A percentile compares a stretch with the other conserved stretches of the same genome.
phyloP scores from a whole-genome alignment of 768 basidiomycete species.

The Tulasnella calospora region DNA sequence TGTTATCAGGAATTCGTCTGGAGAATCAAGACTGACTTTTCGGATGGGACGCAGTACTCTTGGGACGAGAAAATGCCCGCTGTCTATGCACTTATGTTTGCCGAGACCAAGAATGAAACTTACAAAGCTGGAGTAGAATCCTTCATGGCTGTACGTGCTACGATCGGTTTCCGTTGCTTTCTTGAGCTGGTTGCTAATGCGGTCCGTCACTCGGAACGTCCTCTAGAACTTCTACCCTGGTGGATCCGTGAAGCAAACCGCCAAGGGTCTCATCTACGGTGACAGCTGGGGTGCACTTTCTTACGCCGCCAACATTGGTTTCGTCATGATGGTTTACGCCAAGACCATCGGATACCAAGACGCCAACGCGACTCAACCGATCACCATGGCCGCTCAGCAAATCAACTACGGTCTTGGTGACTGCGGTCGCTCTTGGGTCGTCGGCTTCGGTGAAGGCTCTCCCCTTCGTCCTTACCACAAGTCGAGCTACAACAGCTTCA shows the following conservation, averaged over 20 bases:
- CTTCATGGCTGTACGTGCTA: not conserved
- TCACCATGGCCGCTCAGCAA: conserved; percentile 15
- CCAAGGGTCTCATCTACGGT: conserved; percentile 12
- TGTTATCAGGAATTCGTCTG: not conserved
- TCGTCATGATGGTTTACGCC: conserved; percentile 18
- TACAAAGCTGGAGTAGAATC: conserved; percentile 9
- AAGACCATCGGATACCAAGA: conserved; percentile 15
- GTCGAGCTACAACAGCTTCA: conserved; percentile 21
- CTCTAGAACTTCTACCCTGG: conserved; percentile 7
- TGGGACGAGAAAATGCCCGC: conserved; percentile 21
- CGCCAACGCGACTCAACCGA: not conserved
- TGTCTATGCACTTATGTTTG: not conserved
- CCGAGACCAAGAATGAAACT: conserved; percentile 5
- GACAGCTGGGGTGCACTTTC: conserved; percentile 18
- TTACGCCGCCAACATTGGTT: conserved; percentile 14
- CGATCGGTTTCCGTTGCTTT: too few species aligned
- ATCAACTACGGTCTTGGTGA: conserved; percentile 18
- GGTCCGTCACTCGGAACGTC: too few species aligned
- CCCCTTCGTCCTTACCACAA: conserved; percentile 17
- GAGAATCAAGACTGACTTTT: not conserved
- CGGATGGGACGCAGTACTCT: not conserved
- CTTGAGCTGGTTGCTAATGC: not conserved
- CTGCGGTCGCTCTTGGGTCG: conserved; percentile 19
- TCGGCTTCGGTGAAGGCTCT: conserved; percentile 17
- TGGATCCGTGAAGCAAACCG: conserved; percentile 16